Percentiles rank a stretch among this genome's conserved stretches.
Evolutionary conservation across 2,329 filamentous ascomycete genomes (phyloP).

Genomic region (Volutella citrinella): DNA sequence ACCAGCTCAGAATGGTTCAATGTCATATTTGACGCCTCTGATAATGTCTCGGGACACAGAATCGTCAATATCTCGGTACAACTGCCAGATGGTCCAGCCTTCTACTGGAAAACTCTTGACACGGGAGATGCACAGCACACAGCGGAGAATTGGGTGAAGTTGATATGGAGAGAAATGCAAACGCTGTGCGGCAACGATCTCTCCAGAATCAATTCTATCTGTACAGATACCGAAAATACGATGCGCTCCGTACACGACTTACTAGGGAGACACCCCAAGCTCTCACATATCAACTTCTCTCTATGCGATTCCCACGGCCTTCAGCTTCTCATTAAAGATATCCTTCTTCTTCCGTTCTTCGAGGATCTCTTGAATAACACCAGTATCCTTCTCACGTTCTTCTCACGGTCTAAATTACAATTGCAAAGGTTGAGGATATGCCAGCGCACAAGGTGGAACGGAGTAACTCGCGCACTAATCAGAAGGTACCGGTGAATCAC

Average conservation of each 20-base stretch:
- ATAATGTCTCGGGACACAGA: slow-evolving; percentile 1
- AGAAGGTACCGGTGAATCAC: slow-evolving; percentile 2
- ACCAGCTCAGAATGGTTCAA: background rate
- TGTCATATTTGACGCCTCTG: slow-evolving; percentile 2
- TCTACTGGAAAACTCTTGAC: slow-evolving; percentile 1
- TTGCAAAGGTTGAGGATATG: slow-evolving; percentile 3
- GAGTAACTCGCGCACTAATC: slow-evolving; percentile 3
- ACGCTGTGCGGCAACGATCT: background rate
- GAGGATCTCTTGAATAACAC: too few relatives aligned
- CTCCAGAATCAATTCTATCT: background rate
- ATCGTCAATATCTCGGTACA: slow-evolving; percentile 3
- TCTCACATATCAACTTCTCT: slow-evolving; percentile 6
- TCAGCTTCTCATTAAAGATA: slow-evolving; percentile 1
- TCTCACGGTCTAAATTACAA: too few relatives aligned
- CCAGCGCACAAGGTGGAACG: slow-evolving; percentile 3
- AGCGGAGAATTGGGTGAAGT: background rate
- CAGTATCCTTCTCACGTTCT: too few relatives aligned
- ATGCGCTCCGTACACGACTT: slow-evolving; percentile 1
- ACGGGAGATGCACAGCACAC: slow-evolving; percentile 1
- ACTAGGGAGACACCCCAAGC: slow-evolving; percentile 2
- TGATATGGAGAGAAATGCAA: background rate
- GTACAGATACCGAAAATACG: slow-evolving; percentile 1
- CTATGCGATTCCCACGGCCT: slow-evolving; percentile 3
- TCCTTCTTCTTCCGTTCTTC: too few relatives aligned
- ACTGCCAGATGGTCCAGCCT: background rate